Conservation (phyloP, 2,329 filamentous ascomycete genomes). For the Fusarium goolgardi region DNA sequence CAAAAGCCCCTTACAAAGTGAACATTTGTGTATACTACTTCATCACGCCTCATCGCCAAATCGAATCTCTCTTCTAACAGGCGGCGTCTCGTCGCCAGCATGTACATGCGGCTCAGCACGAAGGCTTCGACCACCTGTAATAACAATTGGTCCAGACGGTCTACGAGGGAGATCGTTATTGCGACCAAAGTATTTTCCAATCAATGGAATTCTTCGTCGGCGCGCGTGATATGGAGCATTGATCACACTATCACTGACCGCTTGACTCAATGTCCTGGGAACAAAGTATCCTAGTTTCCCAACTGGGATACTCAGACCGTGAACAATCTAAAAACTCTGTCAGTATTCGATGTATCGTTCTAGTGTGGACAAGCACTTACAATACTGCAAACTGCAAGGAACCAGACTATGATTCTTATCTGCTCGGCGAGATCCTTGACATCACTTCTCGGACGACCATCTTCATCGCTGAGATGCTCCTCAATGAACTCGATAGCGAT, state of each 20-base stretch:
- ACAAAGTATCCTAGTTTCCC: slow-evolving; percentile 74
- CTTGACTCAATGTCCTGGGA: slow-evolving; percentile 67
- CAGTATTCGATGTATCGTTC: rapidly evolving
- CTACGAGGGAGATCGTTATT: neutral
- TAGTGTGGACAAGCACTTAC: slow-evolving; percentile 63
- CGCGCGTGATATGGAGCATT: slow-evolving; percentile 16
- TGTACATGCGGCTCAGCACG: neutral
- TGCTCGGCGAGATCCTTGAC: slow-evolving; percentile 71
- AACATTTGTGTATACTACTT: neutral
- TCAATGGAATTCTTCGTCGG: slow-evolving; percentile 34
- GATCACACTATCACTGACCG: slow-evolving; percentile 44
- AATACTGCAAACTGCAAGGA: slow-evolving; percentile 83
- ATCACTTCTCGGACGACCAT: slow-evolving; percentile 55
- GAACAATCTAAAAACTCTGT: slow-evolving; percentile 64
- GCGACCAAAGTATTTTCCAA: slow-evolving; percentile 22
- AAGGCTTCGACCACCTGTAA: slow-evolving; percentile 28
- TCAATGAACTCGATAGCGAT: slow-evolving; percentile 80
- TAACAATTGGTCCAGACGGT: slow-evolving; percentile 18
- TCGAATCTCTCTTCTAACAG: slow-evolving; percentile 36
- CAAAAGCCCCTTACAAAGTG: neutral
- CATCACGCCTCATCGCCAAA: slow-evolving; percentile 38
- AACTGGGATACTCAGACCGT: slow-evolving; percentile 84
- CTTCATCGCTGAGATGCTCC: slow-evolving; percentile 60
- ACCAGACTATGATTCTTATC: slow-evolving; percentile 83
- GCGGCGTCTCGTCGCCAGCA: slow-evolving; percentile 6